phyloP scores from a whole-genome alignment of 805 yeast genomes.

The Teunomyces funiuensis region DNA sequence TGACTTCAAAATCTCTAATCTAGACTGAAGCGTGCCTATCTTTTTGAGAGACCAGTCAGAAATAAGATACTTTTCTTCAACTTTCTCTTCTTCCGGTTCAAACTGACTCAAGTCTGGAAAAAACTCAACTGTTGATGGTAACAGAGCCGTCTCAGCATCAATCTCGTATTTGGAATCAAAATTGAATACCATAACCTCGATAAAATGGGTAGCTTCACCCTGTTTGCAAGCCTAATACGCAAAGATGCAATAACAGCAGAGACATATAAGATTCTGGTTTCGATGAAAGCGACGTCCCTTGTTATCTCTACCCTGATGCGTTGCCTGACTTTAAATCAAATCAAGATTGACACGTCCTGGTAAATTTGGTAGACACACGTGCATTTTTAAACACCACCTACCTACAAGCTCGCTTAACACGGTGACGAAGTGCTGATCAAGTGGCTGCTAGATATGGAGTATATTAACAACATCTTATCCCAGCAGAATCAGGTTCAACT shows the following conservation, averaged over 20 bases:
- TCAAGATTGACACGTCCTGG: background rate
- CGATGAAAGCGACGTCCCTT: background rate
- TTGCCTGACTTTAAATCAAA: background rate
- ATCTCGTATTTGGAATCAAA: constrained; percentile 11
- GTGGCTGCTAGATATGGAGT: constrained; percentile 28
- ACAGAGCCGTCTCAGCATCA: constrained; percentile 5
- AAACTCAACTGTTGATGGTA: constrained; percentile 15
- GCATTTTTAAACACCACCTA: background rate
- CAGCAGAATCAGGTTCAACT: constrained; percentile 38
- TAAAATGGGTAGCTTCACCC: background rate
- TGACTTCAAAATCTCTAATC: constrained; percentile 39
- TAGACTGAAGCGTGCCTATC: constrained; percentile 50
- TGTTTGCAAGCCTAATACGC: background rate
- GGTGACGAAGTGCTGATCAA: background rate
- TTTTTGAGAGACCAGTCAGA: constrained; percentile 47
- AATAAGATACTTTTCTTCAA: constrained; percentile 15
- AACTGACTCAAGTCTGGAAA: constrained; percentile 26
- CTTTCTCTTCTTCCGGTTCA: constrained; percentile 13
- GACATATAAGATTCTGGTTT: background rate
- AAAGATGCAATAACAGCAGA: background rate
- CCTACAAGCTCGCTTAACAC: constrained; percentile 2
- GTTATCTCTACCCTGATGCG: background rate
- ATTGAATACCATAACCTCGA: constrained; percentile 3
- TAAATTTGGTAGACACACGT: background rate
- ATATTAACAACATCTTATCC: constrained; percentile 35